These are phyloP conservation scores for Castanospermum australe DNA, from an alignment of 306 rosid species.

Conservation along the genomic window DNA sequence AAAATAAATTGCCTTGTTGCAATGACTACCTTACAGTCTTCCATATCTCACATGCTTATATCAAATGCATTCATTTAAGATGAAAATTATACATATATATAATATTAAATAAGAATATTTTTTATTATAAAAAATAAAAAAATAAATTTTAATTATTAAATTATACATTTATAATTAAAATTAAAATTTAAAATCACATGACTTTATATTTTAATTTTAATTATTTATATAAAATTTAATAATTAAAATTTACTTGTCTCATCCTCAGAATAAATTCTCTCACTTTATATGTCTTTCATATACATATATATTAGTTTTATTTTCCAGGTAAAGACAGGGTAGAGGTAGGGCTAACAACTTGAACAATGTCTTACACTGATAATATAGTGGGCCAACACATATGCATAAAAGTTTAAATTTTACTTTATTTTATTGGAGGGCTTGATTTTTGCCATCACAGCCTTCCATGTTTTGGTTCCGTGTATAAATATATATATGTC, in stretches of 20 bases:
- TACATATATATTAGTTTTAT: neutral
- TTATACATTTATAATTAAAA: too few relatives aligned
- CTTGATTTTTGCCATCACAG: conserved; percentile 6
- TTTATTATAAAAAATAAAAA: too few relatives aligned
- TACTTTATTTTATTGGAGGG: neutral
- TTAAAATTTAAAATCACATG: too few relatives aligned
- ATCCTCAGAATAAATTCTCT: too few relatives aligned
- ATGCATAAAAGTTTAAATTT: conserved; percentile 15
- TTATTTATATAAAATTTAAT: too few relatives aligned
- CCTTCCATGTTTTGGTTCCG: conserved; percentile 36
- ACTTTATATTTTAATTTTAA: too few relatives aligned
- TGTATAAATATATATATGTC: conserved; percentile 15
- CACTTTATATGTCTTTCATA: too few relatives aligned
- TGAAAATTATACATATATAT: neutral
- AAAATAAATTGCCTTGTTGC: neutral
- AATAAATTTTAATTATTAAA: too few relatives aligned
- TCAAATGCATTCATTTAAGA: neutral
- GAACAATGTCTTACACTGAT: conserved; percentile 40
- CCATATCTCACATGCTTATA: neutral
- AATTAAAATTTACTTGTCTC: too few relatives aligned
- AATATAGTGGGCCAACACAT: conserved; percentile 28
- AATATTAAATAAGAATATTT: too few relatives aligned
- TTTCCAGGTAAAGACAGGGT: conserved; percentile 22
- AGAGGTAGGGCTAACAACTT: conserved; percentile 42
- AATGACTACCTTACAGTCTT: neutral